Percentiles rank a stretch among this genome's conserved stretches.
Evolutionary conservation across 441 rosid genomes (phyloP).

Genomic region (Aleurites moluccanus): DNA sequence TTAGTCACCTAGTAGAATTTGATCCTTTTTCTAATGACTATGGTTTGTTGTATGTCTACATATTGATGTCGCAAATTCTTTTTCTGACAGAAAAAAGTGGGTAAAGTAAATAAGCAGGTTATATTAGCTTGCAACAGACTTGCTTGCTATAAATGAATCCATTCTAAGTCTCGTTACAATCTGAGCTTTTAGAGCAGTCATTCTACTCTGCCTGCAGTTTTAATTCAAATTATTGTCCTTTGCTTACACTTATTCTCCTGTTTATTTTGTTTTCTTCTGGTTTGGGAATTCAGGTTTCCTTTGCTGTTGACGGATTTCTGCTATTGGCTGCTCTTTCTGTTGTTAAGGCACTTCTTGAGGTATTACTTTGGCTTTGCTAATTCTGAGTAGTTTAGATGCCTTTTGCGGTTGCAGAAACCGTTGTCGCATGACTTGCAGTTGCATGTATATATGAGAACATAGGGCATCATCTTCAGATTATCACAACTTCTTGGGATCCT

Average conservation of each 20-base stretch:
- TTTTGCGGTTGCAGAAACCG: not conserved
- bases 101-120: not conserved
- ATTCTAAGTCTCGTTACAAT: not conserved
- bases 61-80: not conserved
- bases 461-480: not conserved
- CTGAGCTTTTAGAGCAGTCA: not conserved
- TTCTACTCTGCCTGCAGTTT: not conserved
- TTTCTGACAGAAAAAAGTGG: not conserved
- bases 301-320: constrained; percentile 80
- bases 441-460: not conserved
- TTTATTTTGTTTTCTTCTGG: not conserved
- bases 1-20: not conserved
- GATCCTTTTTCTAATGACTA: not conserved
- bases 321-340: constrained; percentile 66
- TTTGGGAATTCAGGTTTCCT: constrained; percentile 51
- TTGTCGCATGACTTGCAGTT: not conserved
- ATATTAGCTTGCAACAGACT: not conserved
- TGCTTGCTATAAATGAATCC: not conserved
- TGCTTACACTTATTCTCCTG: not conserved
- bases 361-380: constrained; percentile 25
- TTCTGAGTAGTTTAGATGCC: not conserved
- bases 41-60: not conserved
- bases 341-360: constrained; percentile 73
- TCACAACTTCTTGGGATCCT: not conserved
- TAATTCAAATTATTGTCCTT: not conserved